Base-by-base conservation (phyloP, 176 grass and related monocot species). In the Musa schizocarpa region DNA sequence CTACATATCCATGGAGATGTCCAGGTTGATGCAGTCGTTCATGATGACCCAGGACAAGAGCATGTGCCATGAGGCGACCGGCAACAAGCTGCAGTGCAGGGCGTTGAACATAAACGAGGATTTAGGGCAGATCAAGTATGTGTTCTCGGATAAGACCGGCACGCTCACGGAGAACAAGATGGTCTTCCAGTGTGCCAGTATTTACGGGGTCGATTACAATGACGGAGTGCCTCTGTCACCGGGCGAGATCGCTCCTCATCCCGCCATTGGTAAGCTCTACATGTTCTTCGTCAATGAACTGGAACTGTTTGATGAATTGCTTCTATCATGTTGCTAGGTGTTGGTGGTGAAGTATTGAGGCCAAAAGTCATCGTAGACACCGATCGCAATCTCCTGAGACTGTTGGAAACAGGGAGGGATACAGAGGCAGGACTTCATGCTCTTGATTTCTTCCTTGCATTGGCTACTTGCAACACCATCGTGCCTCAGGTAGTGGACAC, bases 1-100 rank as follows among this genome's bases (percentile, higher is more conserved):
- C 43, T 96, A 96, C 77, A 96, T 96, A 77, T 96, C 93, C 19
- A 96, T 96, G 93, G 93, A 96, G 71, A 59, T 96, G 87, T 88
- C 50, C 77, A 89, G 50, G 77, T 90, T 49, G 81, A 83, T 49
- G 4, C 93, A 96, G 71, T 85, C 89, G 22, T 96, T 82, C 77
- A 90, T 96, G 78, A 92, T 96, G 93, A 76, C 65, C 3, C 63
- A 63, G 13, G 89, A 90, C 74, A 74, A 63, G 12, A 87, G 89
- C 66, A 65, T 96, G 77, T 92, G 34, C 34, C 34, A 90, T 68
- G 79, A 92, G 23, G 77, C 88, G 75, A 73, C 70, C n/a, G 84
- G 87, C 68, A 71, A 81, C 55, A 92, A 72, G 81, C 86, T 96
- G 51, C 85, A 96, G 29, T 96, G 93, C 73, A 88, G 93, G 76